A percentile compares a stretch with the other conserved stretches of the same genome.
phyloP scores from a whole-genome alignment of 306 rosid genomes.

The Sechiopsis laciniata region DNA sequence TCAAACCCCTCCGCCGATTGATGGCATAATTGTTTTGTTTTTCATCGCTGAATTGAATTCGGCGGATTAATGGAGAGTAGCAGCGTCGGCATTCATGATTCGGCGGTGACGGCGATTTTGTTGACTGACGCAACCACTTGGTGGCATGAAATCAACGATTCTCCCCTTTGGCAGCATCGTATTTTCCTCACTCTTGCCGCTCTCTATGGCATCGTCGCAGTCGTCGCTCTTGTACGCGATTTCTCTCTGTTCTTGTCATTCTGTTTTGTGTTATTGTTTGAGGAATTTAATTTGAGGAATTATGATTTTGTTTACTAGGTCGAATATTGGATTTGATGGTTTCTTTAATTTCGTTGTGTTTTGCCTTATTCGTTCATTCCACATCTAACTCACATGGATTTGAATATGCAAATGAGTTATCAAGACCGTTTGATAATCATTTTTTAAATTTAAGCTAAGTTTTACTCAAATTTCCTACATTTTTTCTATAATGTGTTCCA shows the following conservation, averaged over 20 bases:
- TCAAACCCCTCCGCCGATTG: background rate
- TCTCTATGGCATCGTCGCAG: conserved; percentile 69
- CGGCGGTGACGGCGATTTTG: conserved; percentile 46
- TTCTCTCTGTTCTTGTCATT: background rate
- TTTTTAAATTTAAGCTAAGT: no score
- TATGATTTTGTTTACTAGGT: background rate
- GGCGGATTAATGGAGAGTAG: conserved; percentile 33
- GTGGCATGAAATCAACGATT: conserved; percentile 76
- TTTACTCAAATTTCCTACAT: no score
- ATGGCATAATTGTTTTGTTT: background rate
- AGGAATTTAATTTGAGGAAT: background rate
- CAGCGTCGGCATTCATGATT: conserved; percentile 28
- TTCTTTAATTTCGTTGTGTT: conserved; percentile 2
- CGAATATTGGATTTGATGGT: background rate
- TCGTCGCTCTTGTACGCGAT: conserved; percentile 57
- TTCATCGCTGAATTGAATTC: background rate
- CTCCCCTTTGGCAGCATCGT: conserved; percentile 82
- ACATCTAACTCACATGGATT: background rate
- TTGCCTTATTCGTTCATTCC: background rate
- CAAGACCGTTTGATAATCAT: background rate
- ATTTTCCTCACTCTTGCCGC: conserved; percentile 62
- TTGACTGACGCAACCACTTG: conserved; percentile 54
- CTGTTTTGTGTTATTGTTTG: background rate
- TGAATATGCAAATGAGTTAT: background rate
- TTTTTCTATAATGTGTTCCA: no score